Conservation (phyloP, 1,284 basidiomycete genomes). For the Cutaneotrichosporon dermatis region DNA sequence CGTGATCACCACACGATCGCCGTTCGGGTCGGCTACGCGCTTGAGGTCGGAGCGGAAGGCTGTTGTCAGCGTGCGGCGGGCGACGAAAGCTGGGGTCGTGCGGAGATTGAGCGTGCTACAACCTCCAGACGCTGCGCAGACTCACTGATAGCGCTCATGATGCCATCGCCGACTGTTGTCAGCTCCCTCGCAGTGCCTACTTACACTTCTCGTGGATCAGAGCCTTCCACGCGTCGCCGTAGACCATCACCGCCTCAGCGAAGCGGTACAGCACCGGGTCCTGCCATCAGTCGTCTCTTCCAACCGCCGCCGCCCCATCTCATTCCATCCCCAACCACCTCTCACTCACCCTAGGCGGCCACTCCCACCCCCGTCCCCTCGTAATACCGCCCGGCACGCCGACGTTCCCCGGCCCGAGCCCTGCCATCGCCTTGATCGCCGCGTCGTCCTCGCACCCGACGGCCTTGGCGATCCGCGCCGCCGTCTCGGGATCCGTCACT, state of each 20-base stretch:
- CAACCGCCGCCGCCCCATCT: too few species aligned
- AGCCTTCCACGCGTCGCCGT: conserved; percentile 61
- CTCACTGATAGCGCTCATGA: conserved; percentile 77
- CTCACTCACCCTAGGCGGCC: conserved; percentile 37
- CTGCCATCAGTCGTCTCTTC: conserved; percentile 9
- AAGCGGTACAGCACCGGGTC: conserved; percentile 81
- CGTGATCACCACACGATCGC: conserved; percentile 73
- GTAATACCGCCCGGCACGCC: conserved; percentile 36
- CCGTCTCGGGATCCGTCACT: conserved; percentile 59
- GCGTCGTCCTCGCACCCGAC: conserved; percentile 57
- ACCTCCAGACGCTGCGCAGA: too few species aligned
- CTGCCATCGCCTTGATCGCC: conserved; percentile 23
- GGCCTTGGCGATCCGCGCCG: conserved; percentile 66
- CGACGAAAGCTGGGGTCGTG: too few species aligned
- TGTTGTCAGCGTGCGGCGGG: neutral
- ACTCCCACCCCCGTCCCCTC: conserved; percentile 35
- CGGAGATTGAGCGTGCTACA: too few species aligned
- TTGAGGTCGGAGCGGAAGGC: conserved; percentile 68
- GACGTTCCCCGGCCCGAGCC: conserved; percentile 22
- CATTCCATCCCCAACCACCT: too few species aligned
- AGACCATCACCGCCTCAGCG: conserved; percentile 78
- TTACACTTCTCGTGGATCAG: conserved; percentile 71
- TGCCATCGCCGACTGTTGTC: conserved; percentile 71
- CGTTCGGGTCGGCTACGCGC: conserved; percentile 72
- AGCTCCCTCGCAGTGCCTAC: conserved; percentile 41